Base-by-base conservation (phyloP, 345 rosid species). In the Toxicodendron radicans region DNA sequence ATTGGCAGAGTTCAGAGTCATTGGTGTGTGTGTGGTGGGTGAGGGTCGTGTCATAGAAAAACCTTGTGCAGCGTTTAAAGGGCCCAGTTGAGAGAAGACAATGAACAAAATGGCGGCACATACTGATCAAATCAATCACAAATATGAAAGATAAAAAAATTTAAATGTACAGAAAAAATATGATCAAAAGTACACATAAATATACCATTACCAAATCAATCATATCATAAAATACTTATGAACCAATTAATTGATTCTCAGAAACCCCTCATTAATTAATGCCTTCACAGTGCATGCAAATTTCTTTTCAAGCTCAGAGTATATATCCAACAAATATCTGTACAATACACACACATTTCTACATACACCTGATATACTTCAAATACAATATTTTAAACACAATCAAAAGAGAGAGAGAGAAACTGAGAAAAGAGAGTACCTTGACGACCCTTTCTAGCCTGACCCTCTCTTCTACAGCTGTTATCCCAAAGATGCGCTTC, bases 401-500 rank as follows among this genome's bases (percentile, higher is more conserved):
- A 59, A 41, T 16, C 21, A 53, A 17, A 16, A 46, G 41, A 38
- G 3, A 57, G 27, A 45, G 17, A 10, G 33, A 18, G 4, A 62
- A 38, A 38, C 43, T 4, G 33, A 70, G 18, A 45, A 13, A 73
- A 21, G 72, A 41, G 54, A 33, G 21, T 69, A 92, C 99, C 99
- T 91, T 95, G 99, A 85, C 98, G 98, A 67, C 99, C 99, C 85
- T 95, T 95, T 78, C 99, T 90, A 11, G 98, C 97, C 75, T 93
- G 98, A 75, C 99, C 98, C 79, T 95, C 99, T 73, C 99, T 84
- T 80, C 98, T 91, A 82, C 97, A 95, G 93, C 98, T 95, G 90
- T 93, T 95, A 77, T 95, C 99, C 99, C 99, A 95, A 8, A 95
- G 94, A 86, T 93, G 97, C 67, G 99, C 99, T 81, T 95, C 99